Conservation (phyloP, 1,284 basidiomycete species). For the Sanghuangporus weigelae region DNA sequence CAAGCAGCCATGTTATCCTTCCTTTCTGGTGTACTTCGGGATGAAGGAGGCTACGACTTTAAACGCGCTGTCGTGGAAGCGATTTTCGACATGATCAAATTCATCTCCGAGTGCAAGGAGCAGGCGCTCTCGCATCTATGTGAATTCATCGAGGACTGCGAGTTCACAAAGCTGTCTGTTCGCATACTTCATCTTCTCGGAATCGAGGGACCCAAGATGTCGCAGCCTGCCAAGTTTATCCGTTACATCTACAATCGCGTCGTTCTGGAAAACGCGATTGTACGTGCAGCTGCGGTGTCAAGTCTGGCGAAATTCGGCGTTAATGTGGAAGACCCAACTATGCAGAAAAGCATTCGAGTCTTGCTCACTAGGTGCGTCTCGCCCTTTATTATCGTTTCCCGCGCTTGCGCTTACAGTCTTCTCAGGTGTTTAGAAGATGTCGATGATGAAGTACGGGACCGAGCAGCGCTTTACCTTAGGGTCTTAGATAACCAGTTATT, state of each 20-base stretch:
- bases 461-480: conserved; percentile 91
- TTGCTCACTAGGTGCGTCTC: conserved; percentile 67
- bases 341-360: conserved; percentile 86
- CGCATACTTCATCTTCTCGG: conserved; percentile 94
- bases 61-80: conserved; percentile 99
- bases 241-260: conserved; percentile 99
- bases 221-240: conserved; percentile 97
- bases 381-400: not conserved
- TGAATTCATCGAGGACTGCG: conserved; percentile 99
- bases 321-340: conserved; percentile 70
- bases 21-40: conserved; percentile 89
- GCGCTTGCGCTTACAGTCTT: conserved; percentile 15
- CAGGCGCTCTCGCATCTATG: conserved; percentile 97
- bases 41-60: conserved; percentile 99
- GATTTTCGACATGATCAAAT: conserved; percentile 99
- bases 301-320: conserved; percentile 97
- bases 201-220: conserved; percentile 92
- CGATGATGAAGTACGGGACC: conserved; percentile 98
- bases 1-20: conserved; percentile 94
- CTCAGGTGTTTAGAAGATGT: conserved; percentile 93
- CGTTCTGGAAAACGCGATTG: conserved; percentile 97
- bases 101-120: conserved; percentile 92
- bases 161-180: conserved; percentile 98
- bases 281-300: conserved; percentile 93
- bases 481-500: conserved; percentile 78